These are phyloP conservation scores for Butyriboletus loyo DNA, from an alignment of 768 basidiomycete genomes.

Conservation along the genomic window DNA sequence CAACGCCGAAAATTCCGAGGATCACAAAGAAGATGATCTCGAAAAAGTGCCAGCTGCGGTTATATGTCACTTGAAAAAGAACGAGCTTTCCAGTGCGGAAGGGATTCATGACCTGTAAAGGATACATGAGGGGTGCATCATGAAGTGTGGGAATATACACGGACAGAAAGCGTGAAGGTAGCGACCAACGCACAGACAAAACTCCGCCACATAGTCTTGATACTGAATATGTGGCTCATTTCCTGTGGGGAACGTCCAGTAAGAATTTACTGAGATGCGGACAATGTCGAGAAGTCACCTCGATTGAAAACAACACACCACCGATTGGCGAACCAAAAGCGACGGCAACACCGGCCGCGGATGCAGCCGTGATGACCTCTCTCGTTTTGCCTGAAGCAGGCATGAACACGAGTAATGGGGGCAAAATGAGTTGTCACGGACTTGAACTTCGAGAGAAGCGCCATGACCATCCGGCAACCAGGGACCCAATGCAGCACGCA, in stretches of 20 bases:
- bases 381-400: slow-evolving; percentile 63
- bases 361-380: slow-evolving; percentile 91
- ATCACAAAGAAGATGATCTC: slow-evolving; percentile 96
- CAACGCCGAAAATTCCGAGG: slow-evolving; percentile 92
- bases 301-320: slow-evolving; percentile 95
- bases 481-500: slow-evolving; percentile 88
- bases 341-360: slow-evolving; percentile 97
- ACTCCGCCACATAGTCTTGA: slow-evolving; percentile 98
- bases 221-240: slow-evolving; percentile 97
- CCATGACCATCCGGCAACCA: slow-evolving; percentile 82
- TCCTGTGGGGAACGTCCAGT: slow-evolving; percentile 51
- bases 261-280: not conserved
- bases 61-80: slow-evolving; percentile 96
- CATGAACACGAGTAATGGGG: slow-evolving; percentile 14
- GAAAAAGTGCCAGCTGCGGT: slow-evolving; percentile 98
- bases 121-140: slow-evolving; percentile 24
- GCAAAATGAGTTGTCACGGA: slow-evolving; percentile 34
- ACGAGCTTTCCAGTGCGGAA: slow-evolving; percentile 98
- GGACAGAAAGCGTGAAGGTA: slow-evolving; percentile 89
- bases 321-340: slow-evolving; percentile 99
- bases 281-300: slow-evolving; percentile 47
- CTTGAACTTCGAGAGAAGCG: slow-evolving; percentile 87
- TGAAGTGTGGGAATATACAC: slow-evolving; percentile 33
- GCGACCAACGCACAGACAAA: slow-evolving; percentile 97
- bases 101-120: slow-evolving; percentile 87